Evolutionary conservation across 2,329 filamentous ascomycete genomes (phyloP).

Genomic region (Davidsoniella virescens): DNA sequence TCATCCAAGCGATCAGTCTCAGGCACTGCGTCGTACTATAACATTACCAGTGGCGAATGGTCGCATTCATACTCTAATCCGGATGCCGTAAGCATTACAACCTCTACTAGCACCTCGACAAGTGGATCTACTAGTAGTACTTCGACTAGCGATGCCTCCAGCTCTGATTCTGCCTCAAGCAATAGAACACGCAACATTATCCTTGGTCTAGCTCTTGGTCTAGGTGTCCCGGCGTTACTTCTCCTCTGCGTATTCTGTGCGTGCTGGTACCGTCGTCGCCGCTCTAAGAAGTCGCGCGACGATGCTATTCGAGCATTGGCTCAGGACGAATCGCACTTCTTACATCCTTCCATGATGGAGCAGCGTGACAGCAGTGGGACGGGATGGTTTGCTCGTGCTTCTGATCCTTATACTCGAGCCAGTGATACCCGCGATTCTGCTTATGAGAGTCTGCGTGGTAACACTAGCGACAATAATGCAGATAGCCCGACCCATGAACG

Average conservation of each 20-base stretch:
- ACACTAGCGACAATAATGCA: conserved; percentile 18
- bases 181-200: conserved; percentile 25
- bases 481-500: conserved; percentile 18
- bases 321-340: conserved; percentile 32
- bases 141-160: conserved; percentile 3
- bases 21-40: conserved; percentile 31
- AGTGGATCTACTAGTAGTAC: conserved; percentile 12
- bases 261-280: conserved; percentile 25
- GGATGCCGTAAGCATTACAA: not conserved
- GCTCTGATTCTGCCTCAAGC: not conserved
- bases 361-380: conserved; percentile 20
- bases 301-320: conserved; percentile 32
- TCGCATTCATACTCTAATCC: conserved; percentile 26
- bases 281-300: conserved; percentile 24
- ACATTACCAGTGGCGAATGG: conserved; percentile 42
- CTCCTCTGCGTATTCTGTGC: conserved; percentile 32
- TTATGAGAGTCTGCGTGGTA: conserved; percentile 28
- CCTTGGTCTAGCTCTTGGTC: conserved; percentile 47
- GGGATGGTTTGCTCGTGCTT: conserved; percentile 18
- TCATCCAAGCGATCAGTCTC: conserved; percentile 21
- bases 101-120: conserved; percentile 1
- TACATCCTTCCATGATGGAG: conserved; percentile 26
- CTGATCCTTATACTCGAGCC: conserved; percentile 1
- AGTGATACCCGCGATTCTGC: conserved; percentile 14
- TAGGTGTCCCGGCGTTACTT: conserved; percentile 40